These are phyloP conservation scores for Penicillium taxi DNA, from an alignment of 495 filamentous ascomycete genomes.

Conservation along the genomic window DNA sequence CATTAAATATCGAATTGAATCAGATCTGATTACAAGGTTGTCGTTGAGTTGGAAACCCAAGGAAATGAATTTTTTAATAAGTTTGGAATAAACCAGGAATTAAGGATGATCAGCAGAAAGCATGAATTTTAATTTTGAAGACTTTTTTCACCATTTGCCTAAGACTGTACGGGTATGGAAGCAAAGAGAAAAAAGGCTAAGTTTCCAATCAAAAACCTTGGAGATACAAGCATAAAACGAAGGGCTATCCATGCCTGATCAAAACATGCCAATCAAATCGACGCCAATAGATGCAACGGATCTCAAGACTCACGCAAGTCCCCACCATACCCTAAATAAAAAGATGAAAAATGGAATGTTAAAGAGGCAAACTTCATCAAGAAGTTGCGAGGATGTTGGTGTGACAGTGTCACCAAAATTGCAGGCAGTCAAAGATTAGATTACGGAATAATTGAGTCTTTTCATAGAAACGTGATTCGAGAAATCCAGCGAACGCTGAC, in stretches of 20 bases:
- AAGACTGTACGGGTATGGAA: background rate
- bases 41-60: no score
- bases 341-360: no score
- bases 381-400: conserved; percentile 10
- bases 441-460: conserved; percentile 4
- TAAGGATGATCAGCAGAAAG: no score
- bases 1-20: no score
- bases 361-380: background rate
- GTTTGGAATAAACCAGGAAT: no score
- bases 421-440: conserved; percentile 10
- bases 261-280: conserved; percentile 14
- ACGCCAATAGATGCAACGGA: conserved; percentile 21
- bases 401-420: conserved; percentile 16
- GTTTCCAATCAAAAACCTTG: no score
- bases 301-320: conserved; percentile 2
- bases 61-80: no score
- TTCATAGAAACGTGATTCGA: conserved; percentile 7
- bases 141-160: background rate
- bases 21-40: no score
- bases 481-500: background rate
- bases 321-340: conserved; percentile 2
- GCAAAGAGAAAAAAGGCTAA: no score
- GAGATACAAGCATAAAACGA: no score
- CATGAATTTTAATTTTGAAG: background rate
- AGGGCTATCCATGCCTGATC: conserved; percentile 5